These are phyloP conservation scores for Nicotiana obtusifolia DNA, from an alignment of 257 asterid species.

Conservation along the genomic window DNA sequence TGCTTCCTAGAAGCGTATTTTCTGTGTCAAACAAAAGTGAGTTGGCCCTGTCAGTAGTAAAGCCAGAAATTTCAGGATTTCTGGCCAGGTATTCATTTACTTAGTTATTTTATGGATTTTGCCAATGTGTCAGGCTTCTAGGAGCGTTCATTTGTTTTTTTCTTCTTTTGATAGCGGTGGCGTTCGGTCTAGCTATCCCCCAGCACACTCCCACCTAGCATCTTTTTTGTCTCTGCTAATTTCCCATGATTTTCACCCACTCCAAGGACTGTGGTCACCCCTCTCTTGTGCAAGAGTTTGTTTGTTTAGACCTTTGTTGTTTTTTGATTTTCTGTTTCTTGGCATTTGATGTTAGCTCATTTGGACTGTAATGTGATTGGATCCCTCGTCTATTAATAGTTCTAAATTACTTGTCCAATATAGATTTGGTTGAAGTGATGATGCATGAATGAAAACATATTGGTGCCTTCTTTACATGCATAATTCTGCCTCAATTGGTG, in stretches of 20 bases:
- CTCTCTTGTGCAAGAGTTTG: background rate
- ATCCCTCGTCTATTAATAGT: background rate
- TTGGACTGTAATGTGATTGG: background rate
- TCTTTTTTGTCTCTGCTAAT: background rate
- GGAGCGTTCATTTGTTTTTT: background rate
- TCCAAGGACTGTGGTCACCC: background rate
- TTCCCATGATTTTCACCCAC: background rate
- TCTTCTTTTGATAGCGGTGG: background rate
- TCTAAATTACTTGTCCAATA: background rate
- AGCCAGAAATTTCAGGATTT: background rate
- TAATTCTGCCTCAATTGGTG: background rate
- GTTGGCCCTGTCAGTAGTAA: background rate
- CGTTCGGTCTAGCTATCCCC: too few relatives aligned
- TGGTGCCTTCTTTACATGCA: background rate
- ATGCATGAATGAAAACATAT: background rate
- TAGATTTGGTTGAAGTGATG: background rate
- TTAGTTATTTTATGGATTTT: background rate
- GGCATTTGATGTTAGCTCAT: background rate
- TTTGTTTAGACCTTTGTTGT: background rate
- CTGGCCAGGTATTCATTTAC: background rate
- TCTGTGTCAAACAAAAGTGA: too few relatives aligned
- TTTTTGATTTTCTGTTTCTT: slow-evolving; percentile 1
- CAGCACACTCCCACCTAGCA: background rate
- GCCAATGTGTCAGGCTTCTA: background rate
- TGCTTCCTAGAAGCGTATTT: too few relatives aligned